A percentile compares a stretch with the other conserved stretches of the same genome.
These are phyloP conservation scores for Danielia oregonensis DNA, from an alignment of 805 yeast species.

Conservation along the genomic window DNA sequence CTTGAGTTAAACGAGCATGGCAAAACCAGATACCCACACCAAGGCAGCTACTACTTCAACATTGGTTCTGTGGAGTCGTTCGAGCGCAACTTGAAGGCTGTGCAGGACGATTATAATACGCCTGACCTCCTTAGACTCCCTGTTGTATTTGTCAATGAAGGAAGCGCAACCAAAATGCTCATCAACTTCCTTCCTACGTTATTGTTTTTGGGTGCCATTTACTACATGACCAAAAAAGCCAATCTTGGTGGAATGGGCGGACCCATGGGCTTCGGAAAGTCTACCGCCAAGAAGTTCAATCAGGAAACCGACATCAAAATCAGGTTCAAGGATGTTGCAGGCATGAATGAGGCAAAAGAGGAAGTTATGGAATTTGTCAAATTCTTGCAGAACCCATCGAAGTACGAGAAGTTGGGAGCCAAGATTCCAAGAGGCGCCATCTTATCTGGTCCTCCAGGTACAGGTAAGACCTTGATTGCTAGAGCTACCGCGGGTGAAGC, in stretches of 20 bases:
- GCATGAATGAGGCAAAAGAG: constrained; percentile 90
- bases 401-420: constrained; percentile 86
- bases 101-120: constrained; percentile 67
- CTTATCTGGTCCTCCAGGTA: constrained; percentile 93
- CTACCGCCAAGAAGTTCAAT: constrained; percentile 76
- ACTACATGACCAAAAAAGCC: constrained; percentile 72
- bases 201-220: constrained; percentile 81
- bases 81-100: constrained; percentile 72
- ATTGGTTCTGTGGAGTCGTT: constrained; percentile 89
- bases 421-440: constrained; percentile 95
- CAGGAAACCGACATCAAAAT: constrained; percentile 80
- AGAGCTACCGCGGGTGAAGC: constrained; percentile 98
- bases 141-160: constrained; percentile 71
- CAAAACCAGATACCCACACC: constrained; percentile 42
- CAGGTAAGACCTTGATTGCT: constrained; percentile 90
- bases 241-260: constrained; percentile 51
- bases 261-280: constrained; percentile 72
- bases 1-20: constrained; percentile 65
- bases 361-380: constrained; percentile 95
- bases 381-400: constrained; percentile 78
- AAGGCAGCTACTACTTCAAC: constrained; percentile 49
- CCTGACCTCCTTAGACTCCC: constrained; percentile 70
- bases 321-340: constrained; percentile 87
- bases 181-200: constrained; percentile 86
- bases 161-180: constrained; percentile 58